Evolutionary conservation across 2,329 filamentous ascomycete genomes (phyloP), one percentile per base, ranked within the genome.

Genomic region (Fusarium falciforme): DNA sequence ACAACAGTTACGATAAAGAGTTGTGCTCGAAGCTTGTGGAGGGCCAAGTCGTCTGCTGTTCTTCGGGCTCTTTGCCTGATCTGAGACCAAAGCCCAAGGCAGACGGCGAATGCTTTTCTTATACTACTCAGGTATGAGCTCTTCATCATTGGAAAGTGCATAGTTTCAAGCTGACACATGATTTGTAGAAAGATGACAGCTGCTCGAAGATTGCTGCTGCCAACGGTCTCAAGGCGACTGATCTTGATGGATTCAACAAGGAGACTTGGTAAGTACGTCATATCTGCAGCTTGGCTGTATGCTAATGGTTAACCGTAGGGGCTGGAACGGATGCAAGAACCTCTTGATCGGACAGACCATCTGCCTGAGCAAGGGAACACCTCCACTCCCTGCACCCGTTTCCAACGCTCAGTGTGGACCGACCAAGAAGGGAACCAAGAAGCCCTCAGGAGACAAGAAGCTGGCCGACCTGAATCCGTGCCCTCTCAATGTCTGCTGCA

Each of bases 401-500:
- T 27, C 25, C 47, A 29, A 54, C 25, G 47, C 47, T 31, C 25
- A 29, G 4, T 54, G 47, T 31, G 47, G 47, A n/a, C 47, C 47
- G 3, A 54, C 47, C 2, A 54, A 54, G 47, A 29, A n/a, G 17
- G 47, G 47, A 7, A 29, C 47, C 5, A 54, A 31, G 47, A 29
- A 29, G 10, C 47, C 47, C 17, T 31, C 25, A 0, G 47, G 47
- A 31, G 47, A 54, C 7, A 27, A 70, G 9, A 42, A 67, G 10
- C 68, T 80, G 0, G 62, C 70, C 3, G 55, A 70, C 3, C 65
- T 82, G 0, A 82, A 80, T 42, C 78, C 78, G 1, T 82, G 80
- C 35, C 78, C 77, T 1, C 70, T 82, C 6, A 79, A 80, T 11
- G 78, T 75, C 9, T 81, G 79, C 66, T 80, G 80, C 70, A 75